Evolutionary conservation across 1,284 basidiomycete species (phyloP).

Genomic region (Sporisorium sorghi): DNA sequence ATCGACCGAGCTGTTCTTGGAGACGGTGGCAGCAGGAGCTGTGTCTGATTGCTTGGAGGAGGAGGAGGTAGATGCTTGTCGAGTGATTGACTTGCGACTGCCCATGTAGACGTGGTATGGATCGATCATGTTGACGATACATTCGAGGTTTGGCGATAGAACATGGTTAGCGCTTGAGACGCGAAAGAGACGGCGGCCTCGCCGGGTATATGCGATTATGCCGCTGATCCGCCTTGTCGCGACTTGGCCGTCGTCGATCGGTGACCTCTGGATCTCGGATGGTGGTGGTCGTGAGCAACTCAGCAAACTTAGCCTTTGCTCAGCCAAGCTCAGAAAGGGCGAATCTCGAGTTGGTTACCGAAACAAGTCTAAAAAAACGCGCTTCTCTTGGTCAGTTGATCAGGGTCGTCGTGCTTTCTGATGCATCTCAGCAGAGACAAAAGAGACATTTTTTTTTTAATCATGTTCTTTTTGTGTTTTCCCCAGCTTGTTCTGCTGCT

Average conservation of each 20-base stretch:
- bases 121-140: constrained; percentile 47
- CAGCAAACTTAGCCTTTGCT: no score
- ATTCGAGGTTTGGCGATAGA: neutral
- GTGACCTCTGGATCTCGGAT: neutral
- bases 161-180: constrained; percentile 10
- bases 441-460: neutral
- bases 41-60: constrained; percentile 1
- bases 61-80: constrained; percentile 3
- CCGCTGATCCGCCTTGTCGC: neutral
- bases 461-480: no score
- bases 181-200: no score
- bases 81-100: constrained; percentile 15
- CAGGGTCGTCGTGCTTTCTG: no score
- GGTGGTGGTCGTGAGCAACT: neutral
- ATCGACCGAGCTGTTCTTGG: constrained; percentile 36
- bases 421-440: neutral
- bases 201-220: no score
- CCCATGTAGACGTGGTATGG: constrained; percentile 42
- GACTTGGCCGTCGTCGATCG: neutral
- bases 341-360: neutral
- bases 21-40: constrained; percentile 3
- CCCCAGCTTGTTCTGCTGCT: neutral
- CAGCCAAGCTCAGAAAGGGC: neutral
- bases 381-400: no score
- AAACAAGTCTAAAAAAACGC: neutral